Evolutionary conservation across 305 asterid species (phyloP).

Genomic region (Plantago coronopus): DNA sequence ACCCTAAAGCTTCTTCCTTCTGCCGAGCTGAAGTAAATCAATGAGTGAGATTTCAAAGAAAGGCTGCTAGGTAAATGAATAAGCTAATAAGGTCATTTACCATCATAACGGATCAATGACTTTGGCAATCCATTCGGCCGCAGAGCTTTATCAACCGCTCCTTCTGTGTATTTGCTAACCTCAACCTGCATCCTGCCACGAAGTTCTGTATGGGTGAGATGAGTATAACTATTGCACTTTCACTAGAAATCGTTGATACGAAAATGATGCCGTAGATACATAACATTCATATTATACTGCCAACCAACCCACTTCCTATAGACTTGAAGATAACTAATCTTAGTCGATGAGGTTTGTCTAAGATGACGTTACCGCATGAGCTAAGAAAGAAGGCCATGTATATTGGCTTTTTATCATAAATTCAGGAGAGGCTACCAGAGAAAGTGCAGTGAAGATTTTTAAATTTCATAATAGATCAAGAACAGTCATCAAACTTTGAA

Average conservation of each 20-base stretch:
- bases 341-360: no score
- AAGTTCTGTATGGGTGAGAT: constrained; percentile 11
- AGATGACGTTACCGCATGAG: no score
- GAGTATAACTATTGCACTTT: neutral
- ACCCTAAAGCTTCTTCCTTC: constrained; percentile 82
- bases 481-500: no score
- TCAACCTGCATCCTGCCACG: constrained; percentile 96
- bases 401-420: no score
- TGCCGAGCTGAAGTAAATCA: constrained; percentile 73
- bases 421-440: no score
- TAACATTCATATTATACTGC: no score
- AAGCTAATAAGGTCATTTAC: constrained; percentile 33
- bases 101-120: constrained; percentile 94
- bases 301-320: neutral
- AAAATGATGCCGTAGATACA: neutral
- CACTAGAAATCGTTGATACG: no score
- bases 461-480: no score
- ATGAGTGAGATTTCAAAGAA: constrained; percentile 23
- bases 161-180: constrained; percentile 99
- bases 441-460: no score
- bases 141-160: constrained; percentile 64
- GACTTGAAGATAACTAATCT: no score
- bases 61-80: constrained; percentile 20
- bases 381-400: no score
- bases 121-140: constrained; percentile 94